Evolutionary conservation across 805 yeast genomes (phyloP), one percentile per base, ranked within the genome.

Genomic region (Kregervanrija fluxuum): DNA sequence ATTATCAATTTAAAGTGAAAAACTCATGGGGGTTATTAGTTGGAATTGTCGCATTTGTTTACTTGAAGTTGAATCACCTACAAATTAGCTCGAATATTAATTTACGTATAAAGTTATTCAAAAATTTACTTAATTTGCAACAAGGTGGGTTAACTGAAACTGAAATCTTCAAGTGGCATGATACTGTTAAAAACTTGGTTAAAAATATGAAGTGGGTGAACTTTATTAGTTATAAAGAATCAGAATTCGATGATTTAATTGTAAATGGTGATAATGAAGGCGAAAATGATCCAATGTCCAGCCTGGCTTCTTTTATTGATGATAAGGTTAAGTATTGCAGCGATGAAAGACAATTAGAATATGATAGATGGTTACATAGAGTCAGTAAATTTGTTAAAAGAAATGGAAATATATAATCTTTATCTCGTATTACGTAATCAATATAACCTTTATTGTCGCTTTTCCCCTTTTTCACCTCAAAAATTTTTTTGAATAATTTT

Each of bases 1-100:
- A 67, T 3, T 76, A 77, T 54, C 69, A 72, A 39, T 69, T 71
- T 37, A 76, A 77, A 50, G 72, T 81, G 35, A 73, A 73, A 33
- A 78, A 75, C 46, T 82, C 80, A 35, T 83, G 89, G 88, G 77
- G 79, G 8, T 59, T 84, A 16, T 75, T 83, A 3, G 80, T 85
- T 57, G 90, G 90, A 0, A 56, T 84, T 49, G 70, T 82, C 1
- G 67, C 81, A 33, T 73, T 81, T 14, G 80, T 82, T 11, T 79
- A 77, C 44, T 64, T 70, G 14, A 67, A 79, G 12, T 68, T 82
- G 31, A 79, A 80, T 57, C 70, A 73, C 45, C 67, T 67, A 16
- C 56, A 68, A 32, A 58, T 82, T 12, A 56, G 64, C 3, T 56
- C 62, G 11, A 74, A 73, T 40, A 66, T 79, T 5, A 79, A 84